Evolutionary conservation across 257 asterid species (phyloP), one percentile per base, ranked within the genome.

Genomic region (Primulina tabacum): DNA sequence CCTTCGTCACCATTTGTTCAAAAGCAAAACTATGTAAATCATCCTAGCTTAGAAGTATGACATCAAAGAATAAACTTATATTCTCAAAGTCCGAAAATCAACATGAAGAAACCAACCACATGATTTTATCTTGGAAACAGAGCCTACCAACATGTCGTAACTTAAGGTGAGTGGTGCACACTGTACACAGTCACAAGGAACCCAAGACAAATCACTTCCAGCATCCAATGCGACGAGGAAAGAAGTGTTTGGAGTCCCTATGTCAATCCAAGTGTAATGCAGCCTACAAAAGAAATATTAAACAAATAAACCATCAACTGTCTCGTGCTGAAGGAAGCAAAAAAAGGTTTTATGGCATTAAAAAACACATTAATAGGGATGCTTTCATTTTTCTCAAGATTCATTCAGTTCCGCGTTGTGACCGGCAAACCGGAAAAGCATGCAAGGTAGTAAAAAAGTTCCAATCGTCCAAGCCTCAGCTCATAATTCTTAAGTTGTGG

Each of bases 221-320:
- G 96, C 77, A 87, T 90, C 97, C 88, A 90, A 65, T 10, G 92
- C 97, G 58, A 90, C 92, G 1, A 90, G 90, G 75, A 90, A 90
- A 52, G 96, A 88, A 62, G 71, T 79, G 80, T 78, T 87, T 68
- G 97, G 97, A 18, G 83, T 85, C 64, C 97, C 97, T 64, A 90
- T 79, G 60, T 89, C 92, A 65, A 90, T 78, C 97, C 96, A 90
- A 14, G 85, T 75, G 72, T 90, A 90, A 72, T 90, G 95, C 83
- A 90, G 77, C 97, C 96, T 90, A 92, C 66, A 68, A 73, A 68
- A 55, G 8, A 72, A 69, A 74, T n/a, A 59, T 74, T 29, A 33
- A 26, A 14, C 37, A 9, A 69, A 67, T 28, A 9, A 69, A 64
- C 9, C 56, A 63, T 70, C 66, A 76, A 52, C 56, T 18, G 7